Evolutionary conservation across 148 eudicot species (phyloP).

Genomic region (Agrostemma githago): DNA sequence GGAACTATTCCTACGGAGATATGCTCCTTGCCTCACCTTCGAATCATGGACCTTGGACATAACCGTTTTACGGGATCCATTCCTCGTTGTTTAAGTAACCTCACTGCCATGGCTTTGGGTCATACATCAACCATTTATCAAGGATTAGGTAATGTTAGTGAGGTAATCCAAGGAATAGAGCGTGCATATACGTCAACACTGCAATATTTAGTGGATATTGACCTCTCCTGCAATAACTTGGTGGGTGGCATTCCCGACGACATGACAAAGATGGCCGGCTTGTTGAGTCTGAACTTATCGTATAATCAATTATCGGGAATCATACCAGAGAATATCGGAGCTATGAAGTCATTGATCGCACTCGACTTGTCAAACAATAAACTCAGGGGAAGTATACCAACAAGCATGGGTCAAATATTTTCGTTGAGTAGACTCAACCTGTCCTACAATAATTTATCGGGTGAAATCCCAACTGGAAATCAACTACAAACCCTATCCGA

Average conservation of each 20-base stretch:
- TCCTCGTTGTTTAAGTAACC: slow-evolving; percentile 1
- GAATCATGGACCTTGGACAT: slow-evolving; percentile 15
- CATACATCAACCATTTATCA: not conserved
- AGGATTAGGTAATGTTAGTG: not conserved
- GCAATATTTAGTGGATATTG: slow-evolving; percentile 11
- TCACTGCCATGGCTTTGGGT: not conserved
- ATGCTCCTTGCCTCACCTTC: slow-evolving; percentile 12
- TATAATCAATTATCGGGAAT: too few relatives aligned
- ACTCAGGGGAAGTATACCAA: slow-evolving; percentile 19
- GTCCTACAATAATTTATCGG: not conserved
- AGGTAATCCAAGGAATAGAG: slow-evolving; percentile 20
- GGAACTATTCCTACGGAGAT: slow-evolving; percentile 13
- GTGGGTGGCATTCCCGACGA: slow-evolving; percentile 19
- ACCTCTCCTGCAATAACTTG: slow-evolving; percentile 17
- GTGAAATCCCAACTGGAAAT: too few relatives aligned
- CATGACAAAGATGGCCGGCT: slow-evolving; percentile 12
- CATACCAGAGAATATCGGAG: slow-evolving; percentile 17
- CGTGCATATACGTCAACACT: slow-evolving; percentile 6
- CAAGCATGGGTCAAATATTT: slow-evolving; percentile 8
- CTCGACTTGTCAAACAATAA: slow-evolving; percentile 24
- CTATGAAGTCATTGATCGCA: slow-evolving; percentile 18
- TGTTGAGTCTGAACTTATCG: slow-evolving; percentile 14
- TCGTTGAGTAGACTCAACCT: slow-evolving; percentile 7
- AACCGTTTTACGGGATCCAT: slow-evolving; percentile 14
- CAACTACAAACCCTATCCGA: too few relatives aligned